Percentiles rank a stretch among this genome's conserved stretches.
Evolutionary conservation across 179 eudicot genomes (phyloP).

Genomic region (Beta corolliflora): DNA sequence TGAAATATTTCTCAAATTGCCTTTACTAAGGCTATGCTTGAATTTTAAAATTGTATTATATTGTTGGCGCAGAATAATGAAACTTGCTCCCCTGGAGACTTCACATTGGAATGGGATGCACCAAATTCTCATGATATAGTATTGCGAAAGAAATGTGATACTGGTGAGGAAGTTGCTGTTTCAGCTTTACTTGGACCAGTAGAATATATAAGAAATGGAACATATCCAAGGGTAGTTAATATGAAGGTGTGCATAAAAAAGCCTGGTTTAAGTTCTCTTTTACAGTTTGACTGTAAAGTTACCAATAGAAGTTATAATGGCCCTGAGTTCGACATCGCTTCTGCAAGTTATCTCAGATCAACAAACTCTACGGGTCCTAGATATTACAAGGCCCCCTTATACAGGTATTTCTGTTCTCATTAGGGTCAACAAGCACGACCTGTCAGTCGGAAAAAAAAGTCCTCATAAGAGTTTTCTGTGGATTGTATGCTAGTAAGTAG

Average conservation of each 20-base stretch:
- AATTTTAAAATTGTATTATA: neutral
- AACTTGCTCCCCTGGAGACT: constrained; percentile 62
- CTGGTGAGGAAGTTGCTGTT: constrained; percentile 81
- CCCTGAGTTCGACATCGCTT: constrained; percentile 43
- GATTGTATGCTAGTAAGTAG: no score
- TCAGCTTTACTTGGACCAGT: constrained; percentile 68
- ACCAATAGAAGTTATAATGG: constrained; percentile 28
- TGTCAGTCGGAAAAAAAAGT: neutral
- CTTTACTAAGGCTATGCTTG: neutral
- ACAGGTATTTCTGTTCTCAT: constrained; percentile 42
- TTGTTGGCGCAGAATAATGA: constrained; percentile 42
- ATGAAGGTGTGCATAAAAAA: constrained; percentile 80
- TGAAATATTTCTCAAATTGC: neutral
- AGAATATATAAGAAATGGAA: constrained; percentile 23
- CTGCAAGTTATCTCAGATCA: constrained; percentile 58
- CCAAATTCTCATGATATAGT: constrained; percentile 60
- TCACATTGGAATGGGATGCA: constrained; percentile 70
- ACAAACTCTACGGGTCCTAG: constrained; percentile 38
- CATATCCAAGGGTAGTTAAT: constrained; percentile 47
- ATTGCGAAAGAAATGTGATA: constrained; percentile 59
- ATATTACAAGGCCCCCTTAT: constrained; percentile 55
- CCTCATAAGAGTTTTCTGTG: neutral
- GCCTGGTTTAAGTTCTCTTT: constrained; percentile 68
- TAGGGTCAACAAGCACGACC: neutral
- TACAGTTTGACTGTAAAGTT: constrained; percentile 70